These are phyloP conservation scores for Colletotrichum chlorophyti DNA, from an alignment of 2,329 filamentous ascomycete genomes.

Conservation along the genomic window DNA sequence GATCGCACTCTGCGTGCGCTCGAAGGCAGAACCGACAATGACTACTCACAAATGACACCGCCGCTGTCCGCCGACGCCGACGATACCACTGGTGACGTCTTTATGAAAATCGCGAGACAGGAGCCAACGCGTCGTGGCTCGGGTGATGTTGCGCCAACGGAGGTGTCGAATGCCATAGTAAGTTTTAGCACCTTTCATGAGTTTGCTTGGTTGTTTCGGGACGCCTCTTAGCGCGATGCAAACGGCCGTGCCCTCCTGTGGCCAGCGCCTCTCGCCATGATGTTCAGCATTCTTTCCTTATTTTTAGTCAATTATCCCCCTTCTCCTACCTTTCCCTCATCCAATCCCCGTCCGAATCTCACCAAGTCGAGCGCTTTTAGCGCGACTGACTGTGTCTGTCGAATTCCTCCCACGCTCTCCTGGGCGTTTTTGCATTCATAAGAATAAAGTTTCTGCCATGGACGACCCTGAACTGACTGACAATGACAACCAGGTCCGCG, in stretches of 20 bases:
- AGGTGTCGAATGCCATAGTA: conserved; percentile 52
- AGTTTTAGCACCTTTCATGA: conserved; percentile 39
- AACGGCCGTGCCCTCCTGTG: conserved; percentile 24
- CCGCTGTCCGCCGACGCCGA: conserved; percentile 54
- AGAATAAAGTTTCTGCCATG: conserved; percentile 8
- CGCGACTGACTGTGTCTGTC: conserved; percentile 23
- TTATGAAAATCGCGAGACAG: conserved; percentile 64
- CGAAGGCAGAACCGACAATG: conserved; percentile 52
- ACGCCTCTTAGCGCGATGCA: conserved; percentile 11
- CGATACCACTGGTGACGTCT: conserved; percentile 61
- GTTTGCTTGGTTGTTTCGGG: conserved; percentile 26
- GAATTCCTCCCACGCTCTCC: conserved; percentile 5
- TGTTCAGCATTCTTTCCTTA: conserved; percentile 9
- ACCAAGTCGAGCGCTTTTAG: conserved; percentile 7
- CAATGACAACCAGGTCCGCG: conserved; percentile 50
- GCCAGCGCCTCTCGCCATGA: conserved; percentile 10
- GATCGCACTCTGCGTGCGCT: conserved; percentile 59
- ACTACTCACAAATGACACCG: conserved; percentile 46
- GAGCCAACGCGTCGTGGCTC: conserved; percentile 49
- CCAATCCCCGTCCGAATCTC: conserved; percentile 9
- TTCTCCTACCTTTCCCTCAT: not conserved
- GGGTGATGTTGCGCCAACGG: conserved; percentile 41
- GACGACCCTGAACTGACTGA: conserved; percentile 33
- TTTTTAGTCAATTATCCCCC: conserved; percentile 20
- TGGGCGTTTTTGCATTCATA: conserved; percentile 3